Conservation (phyloP, 1,284 basidiomycete genomes). For the Microbotryomycetes sp. region DNA sequence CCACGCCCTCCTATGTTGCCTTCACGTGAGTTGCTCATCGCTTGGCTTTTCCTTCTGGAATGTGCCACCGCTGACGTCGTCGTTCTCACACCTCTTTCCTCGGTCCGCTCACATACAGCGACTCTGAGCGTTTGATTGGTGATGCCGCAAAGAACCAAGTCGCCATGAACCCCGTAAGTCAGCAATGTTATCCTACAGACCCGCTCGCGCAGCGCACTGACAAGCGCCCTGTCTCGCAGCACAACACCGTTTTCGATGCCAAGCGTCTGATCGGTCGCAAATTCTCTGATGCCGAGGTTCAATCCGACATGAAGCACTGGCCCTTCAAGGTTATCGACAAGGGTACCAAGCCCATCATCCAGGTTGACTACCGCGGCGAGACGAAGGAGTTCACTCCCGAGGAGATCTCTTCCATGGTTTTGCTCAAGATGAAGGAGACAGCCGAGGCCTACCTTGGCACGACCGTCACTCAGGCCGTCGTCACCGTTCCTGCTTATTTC, state of each 20-base stretch:
- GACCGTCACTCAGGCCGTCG: slow-evolving; percentile 57
- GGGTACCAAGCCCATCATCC: slow-evolving; percentile 52
- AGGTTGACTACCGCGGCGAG: slow-evolving; percentile 55
- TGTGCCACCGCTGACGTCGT: not conserved
- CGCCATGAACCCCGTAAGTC: slow-evolving; percentile 83
- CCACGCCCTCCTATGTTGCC: slow-evolving; percentile 97
- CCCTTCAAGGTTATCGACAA: slow-evolving; percentile 55
- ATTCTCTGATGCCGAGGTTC: slow-evolving; percentile 64
- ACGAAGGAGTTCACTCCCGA: slow-evolving; percentile 55
- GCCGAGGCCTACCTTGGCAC: slow-evolving; percentile 57
- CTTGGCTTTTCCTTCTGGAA: not conserved
- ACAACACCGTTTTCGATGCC: slow-evolving; percentile 92
- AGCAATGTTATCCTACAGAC: slow-evolving; percentile 51
- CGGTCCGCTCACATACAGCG: too few relatives aligned
- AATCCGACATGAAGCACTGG: slow-evolving; percentile 67
- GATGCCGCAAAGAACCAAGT: slow-evolving; percentile 59
- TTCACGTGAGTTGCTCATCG: slow-evolving; percentile 54
- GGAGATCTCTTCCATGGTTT: slow-evolving; percentile 94
- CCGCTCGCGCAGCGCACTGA: not conserved
- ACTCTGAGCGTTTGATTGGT: slow-evolving; percentile 96
- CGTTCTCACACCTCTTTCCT: not conserved
- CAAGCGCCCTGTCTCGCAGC: slow-evolving; percentile 53
- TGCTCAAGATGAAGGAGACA: slow-evolving; percentile 93
- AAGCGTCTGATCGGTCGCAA: slow-evolving; percentile 93
- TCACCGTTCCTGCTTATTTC: slow-evolving; percentile 64